Evolutionary conservation across 805 yeast species (phyloP).

Genomic region (Ogataea sp.): DNA sequence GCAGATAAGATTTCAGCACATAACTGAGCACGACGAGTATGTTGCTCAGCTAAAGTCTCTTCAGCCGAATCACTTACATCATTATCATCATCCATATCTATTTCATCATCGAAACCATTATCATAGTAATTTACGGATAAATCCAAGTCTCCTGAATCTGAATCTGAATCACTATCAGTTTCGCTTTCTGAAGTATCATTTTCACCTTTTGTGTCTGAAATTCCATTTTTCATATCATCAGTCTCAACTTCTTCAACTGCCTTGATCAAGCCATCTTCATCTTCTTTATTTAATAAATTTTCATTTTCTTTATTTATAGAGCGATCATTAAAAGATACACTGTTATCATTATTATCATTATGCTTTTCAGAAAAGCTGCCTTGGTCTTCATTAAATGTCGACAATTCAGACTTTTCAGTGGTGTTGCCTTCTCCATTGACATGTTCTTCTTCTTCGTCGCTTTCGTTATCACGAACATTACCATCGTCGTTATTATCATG

Average conservation of each 20-base stretch:
- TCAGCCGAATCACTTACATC: conserved; percentile 20
- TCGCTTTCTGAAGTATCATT: conserved; percentile 7
- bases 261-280: conserved; percentile 1
- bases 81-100: conserved; percentile 10
- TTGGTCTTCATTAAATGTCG: too few species aligned
- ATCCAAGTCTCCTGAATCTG: conserved; percentile 8
- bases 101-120: conserved; percentile 15
- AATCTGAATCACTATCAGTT: conserved; percentile 14
- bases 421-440: too few species aligned
- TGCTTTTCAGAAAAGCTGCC: not conserved
- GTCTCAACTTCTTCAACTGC: conserved; percentile 1
- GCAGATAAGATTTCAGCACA: conserved; percentile 87
- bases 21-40: conserved; percentile 43
- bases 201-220: conserved; percentile 11
- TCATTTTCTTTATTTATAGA: conserved; percentile 1
- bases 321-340: too few species aligned
- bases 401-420: too few species aligned
- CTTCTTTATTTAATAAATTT: not conserved
- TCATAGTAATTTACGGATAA: conserved; percentile 11
- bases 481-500: not conserved
- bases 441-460: not conserved
- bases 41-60: conserved; percentile 26
- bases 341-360: conserved; percentile 3
- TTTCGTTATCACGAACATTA: not conserved
- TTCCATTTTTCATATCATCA: conserved; percentile 1